phyloP scores from a whole-genome alignment of 208 protist species.

The Porcisia hertigi region DNA sequence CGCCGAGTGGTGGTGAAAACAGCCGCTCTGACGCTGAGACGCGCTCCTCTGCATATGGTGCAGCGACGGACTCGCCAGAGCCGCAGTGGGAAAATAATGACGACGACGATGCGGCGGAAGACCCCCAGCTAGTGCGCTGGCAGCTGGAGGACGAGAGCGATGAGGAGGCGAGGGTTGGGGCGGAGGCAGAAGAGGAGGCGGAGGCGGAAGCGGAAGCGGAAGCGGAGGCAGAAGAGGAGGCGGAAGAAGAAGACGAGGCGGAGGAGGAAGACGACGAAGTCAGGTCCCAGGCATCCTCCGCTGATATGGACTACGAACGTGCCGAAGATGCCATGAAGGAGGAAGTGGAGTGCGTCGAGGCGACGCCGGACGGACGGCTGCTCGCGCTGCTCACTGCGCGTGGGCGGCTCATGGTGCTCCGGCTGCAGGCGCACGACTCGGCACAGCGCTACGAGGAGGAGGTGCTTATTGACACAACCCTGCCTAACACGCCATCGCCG shows the following conservation, averaged over 20 bases:
- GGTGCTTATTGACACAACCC: constrained; percentile 42
- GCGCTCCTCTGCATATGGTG: not conserved
- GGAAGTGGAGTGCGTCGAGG: constrained; percentile 71
- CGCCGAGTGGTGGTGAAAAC: not conserved
- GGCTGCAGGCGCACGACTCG: constrained; percentile 31
- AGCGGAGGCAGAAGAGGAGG: not conserved
- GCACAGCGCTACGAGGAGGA: constrained; percentile 40
- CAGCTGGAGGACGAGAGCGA: constrained; percentile 10
- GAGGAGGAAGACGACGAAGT: constrained; percentile 29
- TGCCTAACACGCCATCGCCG: constrained; percentile 31
- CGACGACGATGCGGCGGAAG: not conserved
- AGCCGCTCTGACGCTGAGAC: not conserved
- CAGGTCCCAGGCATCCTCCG: constrained; percentile 32
- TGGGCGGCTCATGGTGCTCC: constrained; percentile 60
- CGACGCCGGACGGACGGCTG: constrained; percentile 53
- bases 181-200: not conserved
- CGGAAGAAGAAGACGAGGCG: constrained; percentile 10
- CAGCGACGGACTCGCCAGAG: not conserved
- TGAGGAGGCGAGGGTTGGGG: not conserved
- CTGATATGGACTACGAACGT: constrained; percentile 53
- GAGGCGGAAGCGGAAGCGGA: too few species aligned
- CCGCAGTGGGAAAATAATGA: constrained; percentile 1
- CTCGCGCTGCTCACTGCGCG: constrained; percentile 73
- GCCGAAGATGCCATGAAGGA: constrained; percentile 47
- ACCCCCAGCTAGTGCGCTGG: not conserved